Conservation (phyloP, 495 filamentous ascomycete genomes). For the Halenospora varia region DNA sequence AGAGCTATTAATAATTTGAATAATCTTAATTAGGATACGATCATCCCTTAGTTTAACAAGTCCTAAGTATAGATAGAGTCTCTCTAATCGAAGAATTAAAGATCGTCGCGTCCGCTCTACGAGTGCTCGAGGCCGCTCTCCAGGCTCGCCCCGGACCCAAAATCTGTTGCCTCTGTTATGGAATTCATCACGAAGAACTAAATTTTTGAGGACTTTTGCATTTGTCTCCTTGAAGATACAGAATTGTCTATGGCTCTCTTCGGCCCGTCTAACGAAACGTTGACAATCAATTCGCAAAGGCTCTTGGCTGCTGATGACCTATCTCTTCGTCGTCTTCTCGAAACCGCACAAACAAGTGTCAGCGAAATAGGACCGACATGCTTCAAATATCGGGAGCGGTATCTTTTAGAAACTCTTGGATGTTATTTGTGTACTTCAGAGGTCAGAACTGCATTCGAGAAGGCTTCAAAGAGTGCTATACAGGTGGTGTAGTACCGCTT, state of each 20-base stretch:
- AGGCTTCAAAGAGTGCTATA: background rate
- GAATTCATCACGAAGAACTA: slow-evolving; percentile 33
- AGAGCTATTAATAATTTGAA: too few species aligned
- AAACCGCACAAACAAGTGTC: slow-evolving; percentile 30
- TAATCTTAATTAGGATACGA: slow-evolving; percentile 40
- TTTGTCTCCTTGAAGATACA: slow-evolving; percentile 29
- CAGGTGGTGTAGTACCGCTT: background rate
- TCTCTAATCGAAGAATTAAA: slow-evolving; percentile 29
- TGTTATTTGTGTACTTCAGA: slow-evolving; percentile 17
- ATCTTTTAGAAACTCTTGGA: slow-evolving; percentile 36
- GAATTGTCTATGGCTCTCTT: slow-evolving; percentile 9
- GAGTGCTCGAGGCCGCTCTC: slow-evolving; percentile 22
- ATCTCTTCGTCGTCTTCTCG: slow-evolving; percentile 14
- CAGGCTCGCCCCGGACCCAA: slow-evolving; percentile 12
- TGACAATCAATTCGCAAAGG: slow-evolving; percentile 8
- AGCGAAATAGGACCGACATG: slow-evolving; percentile 24
- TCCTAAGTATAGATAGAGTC: slow-evolving; percentile 14
- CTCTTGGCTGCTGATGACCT: slow-evolving; percentile 13
- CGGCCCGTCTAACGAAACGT: background rate
- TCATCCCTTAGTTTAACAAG: slow-evolving; percentile 29
- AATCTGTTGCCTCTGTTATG: slow-evolving; percentile 30
- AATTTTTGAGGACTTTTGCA: slow-evolving; percentile 37
- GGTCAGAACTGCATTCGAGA: background rate
- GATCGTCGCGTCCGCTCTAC: slow-evolving; percentile 24
- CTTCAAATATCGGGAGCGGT: slow-evolving; percentile 39